These are phyloP conservation scores for Zancudomyces culisetae DNA, from an alignment of 371 early-diverging fungal species.

Conservation along the genomic window DNA sequence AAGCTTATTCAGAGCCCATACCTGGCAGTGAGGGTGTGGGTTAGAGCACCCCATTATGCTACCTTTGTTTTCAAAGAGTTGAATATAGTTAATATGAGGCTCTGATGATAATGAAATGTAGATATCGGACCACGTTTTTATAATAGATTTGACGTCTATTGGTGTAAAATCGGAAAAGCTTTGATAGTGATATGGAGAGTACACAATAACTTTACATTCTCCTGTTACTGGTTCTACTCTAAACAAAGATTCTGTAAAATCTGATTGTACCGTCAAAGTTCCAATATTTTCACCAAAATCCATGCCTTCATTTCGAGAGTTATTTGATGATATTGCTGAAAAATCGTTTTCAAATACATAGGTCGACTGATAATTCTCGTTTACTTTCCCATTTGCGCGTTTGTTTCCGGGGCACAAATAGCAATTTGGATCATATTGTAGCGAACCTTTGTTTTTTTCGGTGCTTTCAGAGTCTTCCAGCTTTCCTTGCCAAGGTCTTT, in stretches of 20 bases:
- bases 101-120: slow-evolving; percentile 29
- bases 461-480: slow-evolving; percentile 30
- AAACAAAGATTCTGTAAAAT: slow-evolving; percentile 22
- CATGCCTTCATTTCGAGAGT: slow-evolving; percentile 26
- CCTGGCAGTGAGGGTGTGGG: slow-evolving; percentile 82
- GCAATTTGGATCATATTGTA: slow-evolving; percentile 51
- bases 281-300: slow-evolving; percentile 6
- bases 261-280: not conserved
- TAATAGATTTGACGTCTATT: slow-evolving; percentile 37
- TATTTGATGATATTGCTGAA: slow-evolving; percentile 55
- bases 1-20: slow-evolving; percentile 72
- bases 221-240: slow-evolving; percentile 54
- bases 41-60: slow-evolving; percentile 87
- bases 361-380: slow-evolving; percentile 55
- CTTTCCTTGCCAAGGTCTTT: slow-evolving; percentile 82
- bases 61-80: slow-evolving; percentile 95
- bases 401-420: slow-evolving; percentile 73
- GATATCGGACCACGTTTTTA: slow-evolving; percentile 52
- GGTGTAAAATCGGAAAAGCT: slow-evolving; percentile 69
- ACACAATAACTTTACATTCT: slow-evolving; percentile 72
- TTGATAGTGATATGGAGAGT: slow-evolving; percentile 67
- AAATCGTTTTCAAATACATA: slow-evolving; percentile 79
- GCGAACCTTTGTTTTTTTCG: not conserved
- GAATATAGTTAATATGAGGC: slow-evolving; percentile 44
- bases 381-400: slow-evolving; percentile 44